These are phyloP conservation scores for Proliferodiscus dingleyae DNA, from an alignment of 2,329 filamentous ascomycete genomes.

Conservation along the genomic window DNA sequence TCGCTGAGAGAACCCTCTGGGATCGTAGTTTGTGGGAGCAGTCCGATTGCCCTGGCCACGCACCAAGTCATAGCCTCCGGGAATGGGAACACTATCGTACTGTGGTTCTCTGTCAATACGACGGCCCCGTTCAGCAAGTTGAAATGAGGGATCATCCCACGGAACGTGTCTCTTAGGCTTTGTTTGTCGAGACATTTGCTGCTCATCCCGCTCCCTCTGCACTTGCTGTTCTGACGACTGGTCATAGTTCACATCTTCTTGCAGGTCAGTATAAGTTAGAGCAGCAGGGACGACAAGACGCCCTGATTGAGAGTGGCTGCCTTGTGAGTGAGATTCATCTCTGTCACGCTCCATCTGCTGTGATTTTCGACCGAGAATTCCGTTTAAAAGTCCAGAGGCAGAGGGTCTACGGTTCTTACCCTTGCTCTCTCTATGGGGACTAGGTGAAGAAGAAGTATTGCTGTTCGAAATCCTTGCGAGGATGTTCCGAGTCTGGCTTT, in stretches of 20 bases:
- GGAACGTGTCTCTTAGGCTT: conserved; percentile 1
- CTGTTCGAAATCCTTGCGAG: conserved; percentile 9
- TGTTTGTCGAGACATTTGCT: conserved; percentile 2
- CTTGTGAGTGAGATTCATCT: conserved; percentile 19
- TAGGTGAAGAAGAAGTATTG: conserved; percentile 1
- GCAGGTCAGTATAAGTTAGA: conserved; percentile 25
- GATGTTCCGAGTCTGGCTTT: conserved; percentile 11
- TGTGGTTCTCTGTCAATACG: conserved; percentile 19
- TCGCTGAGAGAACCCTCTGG: conserved; percentile 20
- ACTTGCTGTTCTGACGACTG: conserved; percentile 5
- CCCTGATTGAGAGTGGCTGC: conserved; percentile 9
- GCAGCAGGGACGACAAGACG: conserved; percentile 14
- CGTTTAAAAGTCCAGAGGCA: conserved; percentile 22
- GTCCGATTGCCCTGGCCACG: conserved; percentile 24
- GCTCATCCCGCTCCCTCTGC: conserved; percentile 3
- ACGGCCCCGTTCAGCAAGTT: conserved; percentile 16
- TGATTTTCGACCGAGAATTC: conserved; percentile 21
- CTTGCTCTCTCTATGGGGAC: conserved; percentile 9
- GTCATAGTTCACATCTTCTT: conserved; percentile 8
- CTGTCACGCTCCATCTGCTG: conserved; percentile 19
- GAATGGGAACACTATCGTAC: conserved; percentile 31
- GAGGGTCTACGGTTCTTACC: conserved; percentile 22
- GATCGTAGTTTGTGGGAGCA: conserved; percentile 26
- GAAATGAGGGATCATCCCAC: conserved; percentile 9
- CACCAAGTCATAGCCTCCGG: conserved; percentile 28